phyloP scores from a whole-genome alignment of 2,329 filamentous ascomycete species.

The Monilinia polystroma region DNA sequence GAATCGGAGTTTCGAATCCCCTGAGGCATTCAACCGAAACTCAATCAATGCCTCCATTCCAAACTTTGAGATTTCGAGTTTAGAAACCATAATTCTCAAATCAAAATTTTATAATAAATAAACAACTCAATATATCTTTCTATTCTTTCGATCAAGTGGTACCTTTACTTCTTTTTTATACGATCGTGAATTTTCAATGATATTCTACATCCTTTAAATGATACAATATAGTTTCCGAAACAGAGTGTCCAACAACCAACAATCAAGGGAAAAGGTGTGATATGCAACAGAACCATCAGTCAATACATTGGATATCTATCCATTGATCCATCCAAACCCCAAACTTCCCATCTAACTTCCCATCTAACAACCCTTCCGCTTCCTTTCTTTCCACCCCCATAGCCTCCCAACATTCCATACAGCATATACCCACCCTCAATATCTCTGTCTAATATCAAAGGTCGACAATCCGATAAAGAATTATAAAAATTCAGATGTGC shows the following conservation, averaged over 20 bases:
- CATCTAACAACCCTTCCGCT: too few relatives aligned
- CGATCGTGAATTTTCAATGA: background rate
- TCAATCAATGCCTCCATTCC: background rate
- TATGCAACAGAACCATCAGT: background rate
- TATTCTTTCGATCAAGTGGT: background rate
- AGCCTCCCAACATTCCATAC: too few relatives aligned
- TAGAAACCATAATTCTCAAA: background rate
- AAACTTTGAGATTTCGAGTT: background rate
- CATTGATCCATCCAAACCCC: too few relatives aligned
- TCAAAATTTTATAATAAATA: background rate
- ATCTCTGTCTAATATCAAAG: too few relatives aligned
- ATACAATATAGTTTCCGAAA: background rate
- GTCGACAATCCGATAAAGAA: background rate
- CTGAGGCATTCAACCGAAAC: background rate
- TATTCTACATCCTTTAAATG: background rate
- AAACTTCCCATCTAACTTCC: too few relatives aligned
- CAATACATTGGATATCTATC: background rate
- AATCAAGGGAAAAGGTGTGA: background rate
- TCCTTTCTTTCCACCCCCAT: too few relatives aligned
- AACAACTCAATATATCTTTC: background rate
- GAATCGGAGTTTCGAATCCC: background rate
- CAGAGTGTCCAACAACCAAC: background rate
- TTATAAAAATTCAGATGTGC: background rate
- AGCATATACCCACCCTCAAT: too few relatives aligned
- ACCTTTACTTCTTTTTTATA: background rate